phyloP scores from a whole-genome alignment of 1,284 basidiomycete genomes.

The Puccinia triticina region DNA sequence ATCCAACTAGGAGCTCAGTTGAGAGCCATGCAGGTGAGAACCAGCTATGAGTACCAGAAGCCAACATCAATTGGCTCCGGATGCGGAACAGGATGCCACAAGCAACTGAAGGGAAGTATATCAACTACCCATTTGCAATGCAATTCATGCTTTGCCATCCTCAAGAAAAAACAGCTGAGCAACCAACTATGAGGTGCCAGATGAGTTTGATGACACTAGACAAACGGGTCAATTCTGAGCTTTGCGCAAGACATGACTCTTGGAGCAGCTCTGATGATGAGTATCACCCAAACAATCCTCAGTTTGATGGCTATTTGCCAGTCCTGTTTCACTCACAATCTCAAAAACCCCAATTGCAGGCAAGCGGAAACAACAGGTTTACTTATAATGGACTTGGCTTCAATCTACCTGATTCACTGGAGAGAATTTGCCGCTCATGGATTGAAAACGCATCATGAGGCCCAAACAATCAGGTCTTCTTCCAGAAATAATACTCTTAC shows the following conservation, averaged over 20 bases:
- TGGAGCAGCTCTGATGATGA: background rate
- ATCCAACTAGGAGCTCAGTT: background rate
- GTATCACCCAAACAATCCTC: background rate
- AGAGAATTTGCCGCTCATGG: conserved; percentile 1
- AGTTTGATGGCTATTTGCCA: background rate
- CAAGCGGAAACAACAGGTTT: background rate
- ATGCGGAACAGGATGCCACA: background rate
- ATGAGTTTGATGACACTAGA: background rate
- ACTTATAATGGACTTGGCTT: background rate
- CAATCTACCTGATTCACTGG: background rate
- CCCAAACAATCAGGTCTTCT: conserved; percentile 21
- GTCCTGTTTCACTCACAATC: background rate
- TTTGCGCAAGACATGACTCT: background rate
- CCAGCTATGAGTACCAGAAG: conserved; percentile 11
- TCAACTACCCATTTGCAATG: conserved; percentile 12
- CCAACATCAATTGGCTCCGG: conserved; percentile 25
- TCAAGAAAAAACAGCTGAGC: background rate
- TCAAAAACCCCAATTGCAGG: background rate
- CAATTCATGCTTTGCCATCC: background rate
- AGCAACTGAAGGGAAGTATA: background rate
- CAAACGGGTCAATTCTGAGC: background rate
- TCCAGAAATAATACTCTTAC: conserved; percentile 14
- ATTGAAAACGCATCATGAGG: conserved; percentile 24
- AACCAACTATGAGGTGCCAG: background rate
- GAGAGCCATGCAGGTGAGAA: background rate